A percentile compares a stretch with the other conserved stretches of the same genome.
These are phyloP conservation scores for Vicia villosa DNA, from an alignment of 306 rosid species.

Conservation along the genomic window DNA sequence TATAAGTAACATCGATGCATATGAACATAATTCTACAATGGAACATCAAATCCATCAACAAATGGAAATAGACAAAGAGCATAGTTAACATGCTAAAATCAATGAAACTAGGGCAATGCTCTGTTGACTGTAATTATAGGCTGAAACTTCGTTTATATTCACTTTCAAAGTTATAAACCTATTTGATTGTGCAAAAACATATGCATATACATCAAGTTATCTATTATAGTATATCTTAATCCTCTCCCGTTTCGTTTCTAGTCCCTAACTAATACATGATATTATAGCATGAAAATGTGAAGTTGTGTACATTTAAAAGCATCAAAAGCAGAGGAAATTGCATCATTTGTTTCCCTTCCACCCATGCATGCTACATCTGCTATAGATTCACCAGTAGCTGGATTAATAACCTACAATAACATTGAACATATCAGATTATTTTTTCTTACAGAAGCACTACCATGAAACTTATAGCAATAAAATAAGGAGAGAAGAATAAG, in stretches of 20 bases:
- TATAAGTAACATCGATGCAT: slow-evolving; percentile 8
- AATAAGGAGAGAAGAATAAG: slow-evolving; percentile 6
- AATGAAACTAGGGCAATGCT: slow-evolving; percentile 14
- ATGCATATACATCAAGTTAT: neutral
- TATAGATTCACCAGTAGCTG: slow-evolving; percentile 89
- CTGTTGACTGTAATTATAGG: neutral
- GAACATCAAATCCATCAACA: slow-evolving; percentile 30
- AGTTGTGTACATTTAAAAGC: slow-evolving; percentile 65
- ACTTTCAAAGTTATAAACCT: slow-evolving; percentile 19
- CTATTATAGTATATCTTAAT: slow-evolving; percentile 23
- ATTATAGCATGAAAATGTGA: slow-evolving; percentile 32
- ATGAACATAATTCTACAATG: slow-evolving; percentile 14
- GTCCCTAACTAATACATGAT: slow-evolving; percentile 24
- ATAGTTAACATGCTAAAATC: slow-evolving; percentile 15
- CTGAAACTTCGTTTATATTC: slow-evolving; percentile 20
- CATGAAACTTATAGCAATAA: slow-evolving; percentile 14
- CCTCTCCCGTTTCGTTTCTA: slow-evolving; percentile 4
- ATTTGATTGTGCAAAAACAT: slow-evolving; percentile 20
- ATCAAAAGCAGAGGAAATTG: slow-evolving; percentile 80
- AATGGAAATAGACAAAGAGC: slow-evolving; percentile 2
- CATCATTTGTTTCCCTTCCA: slow-evolving; percentile 83
- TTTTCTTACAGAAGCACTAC: neutral
- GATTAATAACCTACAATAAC: slow-evolving; percentile 73
- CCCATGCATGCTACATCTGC: slow-evolving; percentile 90
- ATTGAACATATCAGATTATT: slow-evolving; percentile 27